Evolutionary conservation across 2,329 filamentous ascomycete genomes (phyloP).

Genomic region (Ilyonectria destructans): DNA sequence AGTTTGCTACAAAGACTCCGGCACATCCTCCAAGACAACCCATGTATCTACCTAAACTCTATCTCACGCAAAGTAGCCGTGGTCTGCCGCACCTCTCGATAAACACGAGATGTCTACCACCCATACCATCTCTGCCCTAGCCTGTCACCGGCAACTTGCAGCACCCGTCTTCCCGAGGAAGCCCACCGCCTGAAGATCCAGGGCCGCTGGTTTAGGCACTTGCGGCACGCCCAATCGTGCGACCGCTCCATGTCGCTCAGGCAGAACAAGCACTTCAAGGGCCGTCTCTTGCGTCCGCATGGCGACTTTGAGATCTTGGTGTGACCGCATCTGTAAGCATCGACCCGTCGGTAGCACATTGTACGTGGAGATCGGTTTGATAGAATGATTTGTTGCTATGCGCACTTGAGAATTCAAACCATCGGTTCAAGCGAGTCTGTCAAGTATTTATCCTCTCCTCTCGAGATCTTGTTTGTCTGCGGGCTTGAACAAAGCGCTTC

Average conservation of each 20-base stretch:
- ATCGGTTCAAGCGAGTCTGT: no score
- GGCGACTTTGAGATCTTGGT: constrained; percentile 46
- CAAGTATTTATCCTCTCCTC: neutral
- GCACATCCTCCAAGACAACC: neutral
- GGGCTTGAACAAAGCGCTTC: neutral
- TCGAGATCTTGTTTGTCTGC: neutral
- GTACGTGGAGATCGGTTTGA: neutral
- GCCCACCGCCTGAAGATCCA: neutral
- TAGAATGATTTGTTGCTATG: neutral
- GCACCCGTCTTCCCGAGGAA: neutral
- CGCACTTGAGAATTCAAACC: neutral
- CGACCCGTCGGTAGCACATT: constrained; percentile 28
- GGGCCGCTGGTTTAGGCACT: constrained; percentile 6
- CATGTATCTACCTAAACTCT: neutral
- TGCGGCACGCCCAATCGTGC: constrained; percentile 4
- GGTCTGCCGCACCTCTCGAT: neutral
- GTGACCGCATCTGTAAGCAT: constrained; percentile 50
- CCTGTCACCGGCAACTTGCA: constrained; percentile 3
- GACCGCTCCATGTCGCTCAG: constrained; percentile 12
- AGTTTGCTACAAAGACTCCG: neutral
- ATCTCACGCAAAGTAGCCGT: neutral
- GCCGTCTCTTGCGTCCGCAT: constrained; percentile 39
- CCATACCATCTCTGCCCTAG: constrained; percentile 14
- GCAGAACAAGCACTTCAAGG: constrained; percentile 9
- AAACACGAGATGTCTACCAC: neutral